These are phyloP conservation scores for Cornus controversa DNA, from an alignment of 148 eudicot genomes.

Conservation along the genomic window DNA sequence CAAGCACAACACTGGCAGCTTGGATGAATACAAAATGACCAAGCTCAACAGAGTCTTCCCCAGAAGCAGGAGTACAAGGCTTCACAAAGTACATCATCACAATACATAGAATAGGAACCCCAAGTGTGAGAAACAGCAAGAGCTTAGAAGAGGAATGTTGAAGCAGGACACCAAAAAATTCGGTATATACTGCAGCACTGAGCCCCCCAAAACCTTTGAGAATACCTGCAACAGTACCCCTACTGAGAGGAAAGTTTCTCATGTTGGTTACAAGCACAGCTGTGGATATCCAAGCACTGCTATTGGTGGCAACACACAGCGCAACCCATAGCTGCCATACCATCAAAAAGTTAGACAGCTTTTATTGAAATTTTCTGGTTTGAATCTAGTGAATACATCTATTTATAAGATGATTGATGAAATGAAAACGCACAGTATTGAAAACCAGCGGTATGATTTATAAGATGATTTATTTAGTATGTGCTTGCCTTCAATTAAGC, in stretches of 20 bases:
- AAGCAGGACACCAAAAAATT: constrained; percentile 56
- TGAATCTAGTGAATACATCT: not conserved
- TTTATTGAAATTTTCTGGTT: not conserved
- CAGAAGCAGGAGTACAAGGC: constrained; percentile 83
- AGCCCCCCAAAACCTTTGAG: constrained; percentile 84
- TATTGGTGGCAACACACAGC: constrained; percentile 71
- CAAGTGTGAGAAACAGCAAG: constrained; percentile 65
- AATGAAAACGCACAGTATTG: not conserved
- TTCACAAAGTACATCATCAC: constrained; percentile 66
- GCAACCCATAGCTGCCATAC: constrained; percentile 73
- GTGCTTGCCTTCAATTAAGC: not conserved
- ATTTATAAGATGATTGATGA: not conserved
- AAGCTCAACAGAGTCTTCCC: constrained; percentile 59
- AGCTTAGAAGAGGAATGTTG: constrained; percentile 58
- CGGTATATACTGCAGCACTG: constrained; percentile 83
- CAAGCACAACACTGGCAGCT: constrained; percentile 63
- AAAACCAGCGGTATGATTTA: too few species aligned
- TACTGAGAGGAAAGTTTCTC: constrained; percentile 78
- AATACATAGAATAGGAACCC: constrained; percentile 66
- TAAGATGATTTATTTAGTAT: not conserved
- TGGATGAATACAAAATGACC: constrained; percentile 71
- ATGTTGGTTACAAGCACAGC: constrained; percentile 87
- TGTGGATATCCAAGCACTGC: constrained; percentile 84
- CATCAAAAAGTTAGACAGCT: constrained; percentile 4
- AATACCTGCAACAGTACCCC: constrained; percentile 88